phyloP scores from a whole-genome alignment of 306 rosid genomes.

The Abrus precatorius region DNA sequence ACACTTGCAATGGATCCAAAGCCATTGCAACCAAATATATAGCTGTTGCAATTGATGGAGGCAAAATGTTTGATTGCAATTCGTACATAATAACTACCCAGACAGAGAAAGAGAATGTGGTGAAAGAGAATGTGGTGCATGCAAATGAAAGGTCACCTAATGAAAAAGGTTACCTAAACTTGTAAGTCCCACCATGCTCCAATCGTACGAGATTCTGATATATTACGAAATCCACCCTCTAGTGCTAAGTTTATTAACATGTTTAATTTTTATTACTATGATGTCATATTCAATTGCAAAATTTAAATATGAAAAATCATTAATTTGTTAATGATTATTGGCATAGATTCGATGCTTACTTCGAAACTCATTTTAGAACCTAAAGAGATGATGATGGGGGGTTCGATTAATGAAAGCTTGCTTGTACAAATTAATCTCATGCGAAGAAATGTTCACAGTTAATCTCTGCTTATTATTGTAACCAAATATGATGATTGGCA shows the following conservation, averaged over 20 bases:
- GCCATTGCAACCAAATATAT: constrained; percentile 33
- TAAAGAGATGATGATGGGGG: neutral
- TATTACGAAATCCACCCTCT: constrained; percentile 2
- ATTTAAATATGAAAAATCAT: neutral
- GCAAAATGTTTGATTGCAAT: constrained; percentile 33
- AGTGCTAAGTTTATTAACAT: neutral
- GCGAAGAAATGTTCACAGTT: neutral
- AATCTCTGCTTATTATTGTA: too few relatives aligned
- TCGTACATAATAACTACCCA: constrained; percentile 21
- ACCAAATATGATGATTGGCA: neutral
- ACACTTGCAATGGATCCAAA: constrained; percentile 36
- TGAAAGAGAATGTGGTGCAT: neutral
- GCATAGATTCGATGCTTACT: neutral
- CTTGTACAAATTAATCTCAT: neutral
- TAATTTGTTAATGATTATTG: neutral
- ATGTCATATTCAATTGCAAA: too few relatives aligned
- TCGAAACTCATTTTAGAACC: neutral
- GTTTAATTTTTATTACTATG: neutral
- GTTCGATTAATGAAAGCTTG: constrained; percentile 3
- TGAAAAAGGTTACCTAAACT: constrained; percentile 31
- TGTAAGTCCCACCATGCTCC: constrained; percentile 9
- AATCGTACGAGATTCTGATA: neutral
- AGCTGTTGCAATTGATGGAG: constrained; percentile 43
- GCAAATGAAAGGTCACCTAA: constrained; percentile 46
- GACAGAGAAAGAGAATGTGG: neutral